Base-by-base conservation (phyloP, 768 basidiomycete species). In the Pseudohyphozyma bogoriensis region DNA sequence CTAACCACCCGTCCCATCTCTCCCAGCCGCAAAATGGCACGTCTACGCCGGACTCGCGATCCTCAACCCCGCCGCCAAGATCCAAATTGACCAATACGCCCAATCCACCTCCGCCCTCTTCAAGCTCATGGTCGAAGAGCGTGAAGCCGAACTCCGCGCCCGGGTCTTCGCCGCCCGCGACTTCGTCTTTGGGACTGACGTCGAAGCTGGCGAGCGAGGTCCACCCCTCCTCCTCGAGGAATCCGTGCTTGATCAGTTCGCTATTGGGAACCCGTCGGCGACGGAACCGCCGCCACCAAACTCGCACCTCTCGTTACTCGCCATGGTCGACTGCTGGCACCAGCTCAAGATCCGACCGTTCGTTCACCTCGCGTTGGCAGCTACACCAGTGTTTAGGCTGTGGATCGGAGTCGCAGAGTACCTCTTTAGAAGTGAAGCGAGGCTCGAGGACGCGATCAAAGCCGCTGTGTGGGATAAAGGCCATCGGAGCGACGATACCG, bases 251-350 rank as follows among this genome's bases (percentile, higher is more conserved):
- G 90, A 97, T 75, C 82, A 83, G 58, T 99, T 97, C 72, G 87
- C 87, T 55, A 79, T 96, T 24, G 87, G 87, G 77, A 32, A 64
- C 45, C 12, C 42, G 18, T 32, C 22, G 35, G 26, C 46, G 15
- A 33, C 53, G 2, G 31, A 64, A 3, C 20, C 61, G 13, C 58
- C 79, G 61, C 76, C 79, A 11, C 81, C 81, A 11, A 96, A 97
- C 72, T 92, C 89, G 1, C 93, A 99, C 72, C 82, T 97, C 57
- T 85, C 89, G 12, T 79, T 99, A 11, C 82, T 97, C 51, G 91
- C 92, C 20, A 97, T 99, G 91, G 95, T 96, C 24, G 95, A 99
- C 74, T 92, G 88, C 69, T 99, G 95, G 95, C 85, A 88, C 11
- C 80, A 81, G 53, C 82, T 97, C 54, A 76, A 78, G 0, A 91